A percentile compares a stretch with the other conserved stretches of the same genome.
Evolutionary conservation across 2,329 filamentous ascomycete genomes (phyloP).

Genomic region (Pestalotiopsis sp.): DNA sequence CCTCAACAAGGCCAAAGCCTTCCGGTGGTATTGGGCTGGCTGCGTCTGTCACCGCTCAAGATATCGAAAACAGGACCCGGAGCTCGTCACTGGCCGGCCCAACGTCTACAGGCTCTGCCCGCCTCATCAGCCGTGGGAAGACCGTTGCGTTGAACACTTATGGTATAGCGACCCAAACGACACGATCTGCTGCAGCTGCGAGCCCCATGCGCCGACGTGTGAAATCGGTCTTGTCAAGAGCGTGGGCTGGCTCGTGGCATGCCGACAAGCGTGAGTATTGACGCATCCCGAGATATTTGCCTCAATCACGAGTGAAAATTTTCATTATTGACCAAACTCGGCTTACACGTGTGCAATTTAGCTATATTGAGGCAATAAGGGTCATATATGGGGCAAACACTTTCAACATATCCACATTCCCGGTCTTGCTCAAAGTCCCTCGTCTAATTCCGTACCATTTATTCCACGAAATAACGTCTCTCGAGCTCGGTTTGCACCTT

Average conservation of each 20-base stretch:
- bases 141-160: not conserved
- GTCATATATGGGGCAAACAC: not conserved
- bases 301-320: not conserved
- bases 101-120: not conserved
- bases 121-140: not conserved
- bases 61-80: not conserved
- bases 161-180: no score
- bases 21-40: not conserved
- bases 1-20: not conserved
- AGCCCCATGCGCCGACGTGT: not conserved
- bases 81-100: not conserved
- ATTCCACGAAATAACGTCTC: slow-evolving; percentile 27
- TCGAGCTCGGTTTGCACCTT: slow-evolving; percentile 14
- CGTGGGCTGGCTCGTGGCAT: not conserved
- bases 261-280: not conserved
- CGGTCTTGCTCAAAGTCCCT: not conserved
- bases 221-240: not conserved
- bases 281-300: not conserved
- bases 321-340: not conserved
- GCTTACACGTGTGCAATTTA: not conserved
- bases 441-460: slow-evolving; percentile 22
- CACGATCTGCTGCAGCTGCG: not conserved
- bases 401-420: not conserved
- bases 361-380: not conserved
- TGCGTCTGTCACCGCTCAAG: not conserved